Base-by-base conservation (phyloP, 176 grass and related monocot genomes). In the Musa beccarii region DNA sequence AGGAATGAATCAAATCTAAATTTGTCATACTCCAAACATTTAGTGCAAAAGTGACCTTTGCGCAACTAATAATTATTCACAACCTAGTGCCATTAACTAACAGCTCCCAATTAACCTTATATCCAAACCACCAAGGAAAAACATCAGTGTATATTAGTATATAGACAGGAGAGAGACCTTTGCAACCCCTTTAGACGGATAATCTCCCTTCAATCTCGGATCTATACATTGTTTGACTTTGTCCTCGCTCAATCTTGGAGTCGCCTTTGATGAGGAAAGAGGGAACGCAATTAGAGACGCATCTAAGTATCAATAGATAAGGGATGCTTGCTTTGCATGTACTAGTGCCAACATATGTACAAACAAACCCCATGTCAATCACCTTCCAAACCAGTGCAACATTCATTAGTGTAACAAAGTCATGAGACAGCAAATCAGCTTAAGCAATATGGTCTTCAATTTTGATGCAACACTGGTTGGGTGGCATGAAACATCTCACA, bases 161-260 rank as follows among this genome's bases (percentile, higher is more conserved):
- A 68, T 10, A 68, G 66, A 68, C 23, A 68, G 7, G 13, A 29
- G 23, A 34, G 64, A 26, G 64, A 68, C 66, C 66, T 65, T 65
- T 65, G 63, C 63, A 26, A 65, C 28, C 25, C 28, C 66, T 49
- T 69, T 69, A 17, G 66, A 26, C 49, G 66, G 66, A 69, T 69
- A 69, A 43, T 69, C 66, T 69, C 66, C 66, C 14, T 69, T 69
- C 26, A 69, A 69, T 49, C 29, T 69, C 1, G 66, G 66, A 49
- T 69, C 66, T 69, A 69, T 49, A 12, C 66, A 69, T 49, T 69
- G 66, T 69, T 62, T 62, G 17, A 62, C 57, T n/a, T 62, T 62
- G 13, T 62, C 57, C 57, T 62, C 57, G 20, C 57, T 69, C 66
- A 69, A 69, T 69, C 66, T 69, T 49, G 66, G 66, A 69, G 66